phyloP scores from a whole-genome alignment of 345 rosid species.

The Syzygium oleosum region DNA sequence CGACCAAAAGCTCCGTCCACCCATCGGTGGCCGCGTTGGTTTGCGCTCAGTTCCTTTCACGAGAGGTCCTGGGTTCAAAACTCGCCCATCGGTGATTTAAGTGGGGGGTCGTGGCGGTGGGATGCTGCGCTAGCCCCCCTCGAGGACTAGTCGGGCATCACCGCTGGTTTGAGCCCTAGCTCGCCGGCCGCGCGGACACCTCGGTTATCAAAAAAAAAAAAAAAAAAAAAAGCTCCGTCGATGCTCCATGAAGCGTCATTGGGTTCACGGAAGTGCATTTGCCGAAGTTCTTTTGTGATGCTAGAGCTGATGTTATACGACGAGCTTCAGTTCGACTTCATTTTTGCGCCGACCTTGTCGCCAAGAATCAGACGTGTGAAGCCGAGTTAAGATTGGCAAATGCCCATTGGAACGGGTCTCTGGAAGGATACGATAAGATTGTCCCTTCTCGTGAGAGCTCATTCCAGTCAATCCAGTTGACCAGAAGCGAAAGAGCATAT shows the following conservation, averaged over 20 bases:
- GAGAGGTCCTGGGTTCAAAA: no score
- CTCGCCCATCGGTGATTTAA: no score
- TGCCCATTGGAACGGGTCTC: neutral
- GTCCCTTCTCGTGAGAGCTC: neutral
- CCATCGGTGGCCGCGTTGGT: no score
- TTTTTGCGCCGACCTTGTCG: neutral
- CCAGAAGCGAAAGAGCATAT: neutral
- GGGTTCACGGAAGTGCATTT: neutral
- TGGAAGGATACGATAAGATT: neutral
- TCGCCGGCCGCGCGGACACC: no score
- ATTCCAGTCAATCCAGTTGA: neutral
- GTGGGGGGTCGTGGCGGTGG: no score
- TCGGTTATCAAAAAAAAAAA: no score
- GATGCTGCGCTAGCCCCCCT: no score
- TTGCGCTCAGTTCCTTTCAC: no score
- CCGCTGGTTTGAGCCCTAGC: no score
- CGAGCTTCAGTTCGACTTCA: neutral
- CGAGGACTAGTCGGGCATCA: no score
- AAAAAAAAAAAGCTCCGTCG: neutral
- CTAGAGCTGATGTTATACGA: neutral
- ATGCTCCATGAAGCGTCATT: neutral
- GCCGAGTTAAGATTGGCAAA: neutral
- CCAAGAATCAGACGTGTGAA: neutral
- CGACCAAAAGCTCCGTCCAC: neutral
- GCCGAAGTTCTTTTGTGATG: neutral